These are phyloP conservation scores for Pulveroboletus sp. DNA, from an alignment of 768 basidiomycete genomes.

Conservation along the genomic window DNA sequence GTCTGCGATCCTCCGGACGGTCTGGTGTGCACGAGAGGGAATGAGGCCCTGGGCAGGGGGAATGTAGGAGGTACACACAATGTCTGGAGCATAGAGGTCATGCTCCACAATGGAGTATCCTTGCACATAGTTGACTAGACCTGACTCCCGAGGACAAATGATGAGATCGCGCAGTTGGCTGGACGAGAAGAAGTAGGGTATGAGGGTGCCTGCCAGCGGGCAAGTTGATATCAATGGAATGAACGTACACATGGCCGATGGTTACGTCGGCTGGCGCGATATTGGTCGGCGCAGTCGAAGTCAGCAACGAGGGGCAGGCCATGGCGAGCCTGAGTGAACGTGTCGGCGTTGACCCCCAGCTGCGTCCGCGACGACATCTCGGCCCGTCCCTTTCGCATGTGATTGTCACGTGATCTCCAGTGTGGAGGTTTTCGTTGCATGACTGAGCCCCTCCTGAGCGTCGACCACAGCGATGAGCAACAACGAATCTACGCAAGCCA, in stretches of 20 bases:
- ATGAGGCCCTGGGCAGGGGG: slow-evolving; percentile 13
- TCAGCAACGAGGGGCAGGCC: slow-evolving; percentile 44
- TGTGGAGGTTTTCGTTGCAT: too few species aligned
- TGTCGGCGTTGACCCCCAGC: slow-evolving; percentile 9
- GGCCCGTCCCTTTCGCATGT: slow-evolving; percentile 20
- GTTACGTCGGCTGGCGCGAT: slow-evolving; percentile 41
- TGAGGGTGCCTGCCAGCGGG: slow-evolving; percentile 4
- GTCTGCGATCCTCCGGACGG: slow-evolving; percentile 46
- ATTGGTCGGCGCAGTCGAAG: slow-evolving; percentile 39
- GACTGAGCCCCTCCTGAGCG: background rate
- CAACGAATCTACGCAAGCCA: slow-evolving; percentile 20
- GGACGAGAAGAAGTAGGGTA: slow-evolving; percentile 10
- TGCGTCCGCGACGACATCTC: slow-evolving; percentile 2
- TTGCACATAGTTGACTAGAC: slow-evolving; percentile 61
- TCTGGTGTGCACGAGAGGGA: slow-evolving; percentile 27
- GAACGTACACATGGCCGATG: slow-evolving; percentile 60
- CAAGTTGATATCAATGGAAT: slow-evolving; percentile 1
- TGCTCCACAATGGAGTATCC: slow-evolving; percentile 54
- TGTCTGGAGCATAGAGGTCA: slow-evolving; percentile 43
- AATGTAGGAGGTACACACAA: slow-evolving; percentile 35
- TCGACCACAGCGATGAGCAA: slow-evolving; percentile 29
- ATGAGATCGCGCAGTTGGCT: slow-evolving; percentile 79
- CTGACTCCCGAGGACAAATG: slow-evolving; percentile 63
- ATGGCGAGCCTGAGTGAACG: slow-evolving; percentile 26
- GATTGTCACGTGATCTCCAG: slow-evolving; percentile 24